Evolutionary conservation across 305 asterid species (phyloP), one percentile per base, ranked within the genome.

Genomic region (Rubia occidens): DNA sequence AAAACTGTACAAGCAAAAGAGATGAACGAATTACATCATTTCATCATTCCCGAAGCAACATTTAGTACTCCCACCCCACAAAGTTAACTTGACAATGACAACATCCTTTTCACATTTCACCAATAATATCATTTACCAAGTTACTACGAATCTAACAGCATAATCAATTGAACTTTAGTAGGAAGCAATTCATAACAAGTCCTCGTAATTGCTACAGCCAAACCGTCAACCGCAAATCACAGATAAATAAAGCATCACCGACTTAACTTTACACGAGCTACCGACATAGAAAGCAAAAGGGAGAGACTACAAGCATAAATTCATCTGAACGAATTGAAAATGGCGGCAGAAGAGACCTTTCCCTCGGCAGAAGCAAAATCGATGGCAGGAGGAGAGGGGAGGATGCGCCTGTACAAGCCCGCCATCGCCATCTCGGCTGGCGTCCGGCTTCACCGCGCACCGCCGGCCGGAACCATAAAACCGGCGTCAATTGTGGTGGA

Each of bases 341-440:
- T 37, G 40, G 29, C 37, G 18, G 13, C 14, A 60, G 10, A 11
- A 60, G 11, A 60, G 67, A 85, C 96, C 95, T 89, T 93, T 84
- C 98, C 98, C 68, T 93, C 95, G 68, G 85, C 72, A 45, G 97
- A 88, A 69, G 97, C 83, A 21, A 93, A 93, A 74, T 93, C 98
- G 63, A 86, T 74, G 54, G 98, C 95, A 2, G 97, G 98, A 69
- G 98, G 98, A n/a, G 93, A 90, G 10, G 97, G 97, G 62, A 90
- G 95, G 62, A 87, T 68, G 20, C 98, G 93, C 82, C 95, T 80
- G 83, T 93, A 90, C 71, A 90, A 64, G 64, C 96, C 85, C 3
- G 97, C 96, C 85, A 80, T 83, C 77, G 97, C 95, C 97, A 93
- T 88, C 40, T 43, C 37, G 42, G 5, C 68, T 1, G 55, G 3